Percentiles rank a stretch among this genome's conserved stretches.
Conservation (phyloP, 257 asterid genomes). For the Thymus quinquecostatus region DNA sequence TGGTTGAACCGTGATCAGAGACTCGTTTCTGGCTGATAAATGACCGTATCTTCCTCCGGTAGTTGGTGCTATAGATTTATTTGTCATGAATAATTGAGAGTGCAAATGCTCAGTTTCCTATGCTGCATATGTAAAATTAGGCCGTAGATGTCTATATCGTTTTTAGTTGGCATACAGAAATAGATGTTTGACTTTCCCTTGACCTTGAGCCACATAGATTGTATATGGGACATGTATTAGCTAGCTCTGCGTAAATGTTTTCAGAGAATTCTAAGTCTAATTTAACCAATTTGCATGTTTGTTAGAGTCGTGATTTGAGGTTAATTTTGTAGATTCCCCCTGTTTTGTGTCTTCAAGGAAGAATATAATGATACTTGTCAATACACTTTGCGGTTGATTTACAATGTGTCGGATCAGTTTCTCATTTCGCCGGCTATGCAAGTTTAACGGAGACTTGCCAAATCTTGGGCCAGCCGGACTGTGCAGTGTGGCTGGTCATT, state of each 20-base stretch:
- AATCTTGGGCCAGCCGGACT: too few relatives aligned
- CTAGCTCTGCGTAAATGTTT: slow-evolving; percentile 24
- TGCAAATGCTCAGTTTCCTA: slow-evolving; percentile 40
- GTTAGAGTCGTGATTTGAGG: not conserved
- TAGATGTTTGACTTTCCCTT: slow-evolving; percentile 22
- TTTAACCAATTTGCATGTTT: slow-evolving; percentile 28
- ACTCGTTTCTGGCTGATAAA: slow-evolving; percentile 26
- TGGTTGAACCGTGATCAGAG: slow-evolving; percentile 27
- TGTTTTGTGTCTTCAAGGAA: too few relatives aligned
- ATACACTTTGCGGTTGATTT: too few relatives aligned
- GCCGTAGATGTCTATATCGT: slow-evolving; percentile 57
- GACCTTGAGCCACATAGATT: slow-evolving; percentile 22
- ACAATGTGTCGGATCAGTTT: too few relatives aligned
- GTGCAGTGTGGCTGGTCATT: too few relatives aligned
- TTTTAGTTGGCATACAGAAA: slow-evolving; percentile 51
- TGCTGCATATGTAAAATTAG: slow-evolving; percentile 59
- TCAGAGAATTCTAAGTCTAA: slow-evolving; percentile 26
- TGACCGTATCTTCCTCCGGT: slow-evolving; percentile 30
- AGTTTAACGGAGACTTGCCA: too few relatives aligned
- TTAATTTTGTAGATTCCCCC: too few relatives aligned
- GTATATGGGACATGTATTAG: slow-evolving; percentile 38
- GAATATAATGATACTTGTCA: too few relatives aligned
- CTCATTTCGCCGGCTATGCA: too few relatives aligned
- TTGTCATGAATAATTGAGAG: slow-evolving; percentile 40
- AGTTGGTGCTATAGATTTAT: slow-evolving; percentile 45